Conservation (phyloP, 805 yeast species). For the Ogataea sp. region DNA sequence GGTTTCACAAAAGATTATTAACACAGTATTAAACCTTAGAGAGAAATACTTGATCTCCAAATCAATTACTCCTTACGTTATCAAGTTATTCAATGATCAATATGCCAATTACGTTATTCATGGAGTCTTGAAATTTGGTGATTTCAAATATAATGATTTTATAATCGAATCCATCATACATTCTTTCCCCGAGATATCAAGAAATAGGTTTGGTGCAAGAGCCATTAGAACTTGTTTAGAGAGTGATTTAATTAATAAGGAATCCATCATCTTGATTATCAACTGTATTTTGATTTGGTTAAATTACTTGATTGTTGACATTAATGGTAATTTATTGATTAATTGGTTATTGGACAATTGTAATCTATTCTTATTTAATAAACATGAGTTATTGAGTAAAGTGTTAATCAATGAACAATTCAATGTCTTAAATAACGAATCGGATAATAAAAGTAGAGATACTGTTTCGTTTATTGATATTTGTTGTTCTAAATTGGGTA, state of each 20-base stretch:
- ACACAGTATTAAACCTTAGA: constrained; percentile 48
- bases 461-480: constrained; percentile 12
- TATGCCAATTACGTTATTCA: constrained; percentile 96
- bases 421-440: constrained; percentile 1
- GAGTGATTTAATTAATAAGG: constrained; percentile 56
- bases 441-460: not conserved
- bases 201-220: constrained; percentile 90
- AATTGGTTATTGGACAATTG: constrained; percentile 95
- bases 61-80: constrained; percentile 72
- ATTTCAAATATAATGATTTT: constrained; percentile 77
- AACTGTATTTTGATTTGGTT: constrained; percentile 72
- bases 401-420: constrained; percentile 12
- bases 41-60: constrained; percentile 60
- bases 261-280: constrained; percentile 65
- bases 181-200: constrained; percentile 72
- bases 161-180: constrained; percentile 77
- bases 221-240: constrained; percentile 92
- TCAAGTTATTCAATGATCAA: constrained; percentile 85
- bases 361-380: constrained; percentile 42
- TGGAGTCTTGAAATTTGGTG: constrained; percentile 82
- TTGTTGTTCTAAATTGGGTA: constrained; percentile 56
- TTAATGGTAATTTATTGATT: constrained; percentile 80
- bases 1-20: constrained; percentile 96
- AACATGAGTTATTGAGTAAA: constrained; percentile 47
- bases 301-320: constrained; percentile 69